Percentiles rank a stretch among this genome's conserved stretches.
Conservation (phyloP, 306 rosid species). For the Mimosa bimucronata region DNA sequence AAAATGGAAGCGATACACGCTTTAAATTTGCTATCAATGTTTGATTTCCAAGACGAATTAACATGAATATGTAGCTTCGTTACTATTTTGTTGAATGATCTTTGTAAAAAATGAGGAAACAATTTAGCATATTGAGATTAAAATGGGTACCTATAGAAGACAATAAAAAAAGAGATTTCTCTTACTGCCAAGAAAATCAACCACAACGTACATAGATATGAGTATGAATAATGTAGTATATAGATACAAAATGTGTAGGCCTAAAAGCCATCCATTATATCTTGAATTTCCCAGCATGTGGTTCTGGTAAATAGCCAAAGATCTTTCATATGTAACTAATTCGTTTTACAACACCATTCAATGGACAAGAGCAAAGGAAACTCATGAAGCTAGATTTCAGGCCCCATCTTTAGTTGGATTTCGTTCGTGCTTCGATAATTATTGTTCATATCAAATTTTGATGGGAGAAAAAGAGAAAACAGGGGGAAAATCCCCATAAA, state of each 20-base stretch:
- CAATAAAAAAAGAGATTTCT: not conserved
- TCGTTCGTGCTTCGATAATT: not conserved
- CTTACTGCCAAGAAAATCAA: not conserved
- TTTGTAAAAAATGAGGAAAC: not conserved
- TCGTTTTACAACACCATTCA: not conserved
- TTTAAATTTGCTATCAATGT: not conserved
- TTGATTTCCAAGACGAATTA: not conserved
- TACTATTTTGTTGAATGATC: not conserved
- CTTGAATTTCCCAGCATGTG: not conserved
- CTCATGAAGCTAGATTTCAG: not conserved
- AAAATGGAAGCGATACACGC: conserved; percentile 7
- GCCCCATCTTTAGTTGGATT: not conserved
- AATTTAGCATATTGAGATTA: not conserved
- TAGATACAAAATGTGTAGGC: not conserved
- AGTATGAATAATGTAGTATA: not conserved
- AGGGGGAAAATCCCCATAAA: too few species aligned
- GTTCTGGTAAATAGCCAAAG: not conserved
- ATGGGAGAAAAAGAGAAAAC: not conserved
- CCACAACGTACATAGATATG: not conserved
- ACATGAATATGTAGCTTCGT: not conserved
- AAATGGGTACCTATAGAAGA: not conserved
- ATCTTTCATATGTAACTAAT: not conserved
- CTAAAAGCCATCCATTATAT: not conserved
- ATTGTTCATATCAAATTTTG: not conserved
- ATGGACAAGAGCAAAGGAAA: not conserved